A percentile compares a stretch with the other conserved stretches of the same genome.
Evolutionary conservation across 768 basidiomycete species (phyloP).

Genomic region (Leccinum truebloodii): DNA sequence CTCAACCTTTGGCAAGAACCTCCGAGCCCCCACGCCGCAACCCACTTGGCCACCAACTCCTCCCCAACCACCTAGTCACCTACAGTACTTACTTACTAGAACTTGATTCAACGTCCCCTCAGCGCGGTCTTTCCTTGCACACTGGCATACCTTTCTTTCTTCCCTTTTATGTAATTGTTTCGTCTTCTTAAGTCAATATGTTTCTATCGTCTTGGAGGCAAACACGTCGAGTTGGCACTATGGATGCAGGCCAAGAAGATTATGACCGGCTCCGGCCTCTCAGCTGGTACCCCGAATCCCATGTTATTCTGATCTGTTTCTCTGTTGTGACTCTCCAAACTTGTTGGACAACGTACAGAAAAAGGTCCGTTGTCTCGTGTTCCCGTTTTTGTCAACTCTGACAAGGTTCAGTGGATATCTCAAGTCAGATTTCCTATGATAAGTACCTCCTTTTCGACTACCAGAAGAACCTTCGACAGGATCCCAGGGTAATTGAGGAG

Average conservation of each 20-base stretch:
- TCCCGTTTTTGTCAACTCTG: slow-evolving; percentile 9
- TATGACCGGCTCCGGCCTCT: slow-evolving; percentile 98
- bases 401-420: slow-evolving; percentile 81
- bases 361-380: slow-evolving; percentile 64
- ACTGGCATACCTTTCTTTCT: too few relatives aligned
- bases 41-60: too few relatives aligned
- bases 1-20: too few relatives aligned
- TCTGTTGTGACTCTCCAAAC: slow-evolving; percentile 93
- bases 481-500: slow-evolving; percentile 91
- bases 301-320: slow-evolving; percentile 99
- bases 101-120: too few relatives aligned
- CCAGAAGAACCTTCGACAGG: slow-evolving; percentile 97
- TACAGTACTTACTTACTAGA: too few relatives aligned
- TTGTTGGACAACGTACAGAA: slow-evolving; percentile 99
- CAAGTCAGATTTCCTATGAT: slow-evolving; percentile 89
- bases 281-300: slow-evolving; percentile 91
- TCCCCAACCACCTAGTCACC: too few relatives aligned
- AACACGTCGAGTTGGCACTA: slow-evolving; percentile 96
- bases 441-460: slow-evolving; percentile 86
- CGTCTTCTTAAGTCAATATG: slow-evolving; percentile 73
- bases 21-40: too few relatives aligned
- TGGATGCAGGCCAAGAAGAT: slow-evolving; percentile 99
- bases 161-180: background rate
- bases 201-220: slow-evolving; percentile 99
- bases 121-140: too few relatives aligned